phyloP scores from a whole-genome alignment of 805 yeast species.

The Schwanniomyces occidentalis region DNA sequence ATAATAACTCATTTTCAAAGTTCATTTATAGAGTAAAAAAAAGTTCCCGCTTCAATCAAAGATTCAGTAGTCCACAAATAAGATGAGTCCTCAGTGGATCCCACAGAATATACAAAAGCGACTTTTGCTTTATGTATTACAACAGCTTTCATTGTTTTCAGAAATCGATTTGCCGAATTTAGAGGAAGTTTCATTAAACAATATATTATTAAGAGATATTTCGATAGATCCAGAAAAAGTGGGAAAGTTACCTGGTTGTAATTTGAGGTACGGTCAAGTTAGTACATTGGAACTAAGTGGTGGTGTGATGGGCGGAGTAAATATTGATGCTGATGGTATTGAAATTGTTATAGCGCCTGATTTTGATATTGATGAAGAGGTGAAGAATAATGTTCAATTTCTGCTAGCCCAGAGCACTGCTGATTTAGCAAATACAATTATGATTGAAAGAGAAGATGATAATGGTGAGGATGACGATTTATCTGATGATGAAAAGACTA shows the following conservation, averaged over 20 bases:
- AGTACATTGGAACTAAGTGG: slow-evolving; percentile 56
- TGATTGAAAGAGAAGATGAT: slow-evolving; percentile 31
- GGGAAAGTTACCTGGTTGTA: slow-evolving; percentile 60
- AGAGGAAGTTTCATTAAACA: slow-evolving; percentile 68
- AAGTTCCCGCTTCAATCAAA: too few species aligned
- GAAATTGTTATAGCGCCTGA: slow-evolving; percentile 43
- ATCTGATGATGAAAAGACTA: slow-evolving; percentile 8
- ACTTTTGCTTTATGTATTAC: slow-evolving; percentile 73
- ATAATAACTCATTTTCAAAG: too few species aligned
- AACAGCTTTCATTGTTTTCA: slow-evolving; percentile 79
- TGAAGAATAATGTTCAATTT: slow-evolving; percentile 38
- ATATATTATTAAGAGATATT: slow-evolving; percentile 56
- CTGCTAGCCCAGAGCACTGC: slow-evolving; percentile 73
- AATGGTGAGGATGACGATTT: slow-evolving; percentile 13
- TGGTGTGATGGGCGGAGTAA: slow-evolving; percentile 71
- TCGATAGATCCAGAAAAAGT: slow-evolving; percentile 72
- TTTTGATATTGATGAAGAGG: slow-evolving; percentile 27
- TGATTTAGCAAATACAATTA: slow-evolving; percentile 64
- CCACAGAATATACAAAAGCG: slow-evolving; percentile 85
- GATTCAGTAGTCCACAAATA: neutral
- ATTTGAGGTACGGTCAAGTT: slow-evolving; percentile 61
- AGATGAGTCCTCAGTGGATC: slow-evolving; percentile 56
- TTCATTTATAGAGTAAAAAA: too few species aligned
- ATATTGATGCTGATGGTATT: slow-evolving; percentile 56
- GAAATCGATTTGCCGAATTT: slow-evolving; percentile 78